Evolutionary conservation across 2,329 filamentous ascomycete species (phyloP).

Genomic region (Botrytis tulipae): DNA sequence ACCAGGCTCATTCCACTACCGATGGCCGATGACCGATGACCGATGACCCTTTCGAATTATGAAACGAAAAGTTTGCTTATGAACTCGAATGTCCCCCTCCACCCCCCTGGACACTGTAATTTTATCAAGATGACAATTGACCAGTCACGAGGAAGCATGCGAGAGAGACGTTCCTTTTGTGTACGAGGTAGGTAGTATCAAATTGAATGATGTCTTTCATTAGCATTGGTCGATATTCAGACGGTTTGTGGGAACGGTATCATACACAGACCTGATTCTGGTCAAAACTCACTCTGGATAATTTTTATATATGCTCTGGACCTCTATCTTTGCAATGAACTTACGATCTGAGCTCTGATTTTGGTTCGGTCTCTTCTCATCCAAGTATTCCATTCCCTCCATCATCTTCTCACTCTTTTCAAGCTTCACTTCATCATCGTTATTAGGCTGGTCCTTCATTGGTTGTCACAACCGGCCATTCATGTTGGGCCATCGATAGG

Average conservation of each 20-base stretch:
- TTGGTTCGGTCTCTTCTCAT: not conserved
- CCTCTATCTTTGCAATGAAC: not conserved
- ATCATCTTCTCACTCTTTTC: not conserved
- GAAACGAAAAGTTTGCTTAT: not conserved
- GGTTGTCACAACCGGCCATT: not conserved
- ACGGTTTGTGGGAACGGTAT: not conserved
- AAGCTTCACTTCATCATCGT: not conserved
- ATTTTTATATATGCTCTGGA: constrained; percentile 6
- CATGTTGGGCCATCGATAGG: not conserved
- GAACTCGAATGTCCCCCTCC: not conserved
- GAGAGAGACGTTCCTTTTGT: not conserved
- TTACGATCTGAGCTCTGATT: not conserved
- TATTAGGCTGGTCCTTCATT: not conserved
- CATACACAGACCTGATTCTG: not conserved
- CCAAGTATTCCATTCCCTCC: not conserved
- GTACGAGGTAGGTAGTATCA: not conserved
- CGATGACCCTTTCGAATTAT: not conserved
- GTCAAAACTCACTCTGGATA: not conserved
- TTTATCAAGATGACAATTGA: not conserved
- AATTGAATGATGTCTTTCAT: not conserved
- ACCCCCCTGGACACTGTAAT: not conserved
- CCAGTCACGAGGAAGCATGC: not conserved
- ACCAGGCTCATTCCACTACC: not conserved
- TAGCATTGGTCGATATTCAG: not conserved
- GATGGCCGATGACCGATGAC: too few species aligned